Evolutionary conservation across 495 filamentous ascomycete genomes (phyloP).

Genomic region (Aspergillus nidulans): DNA sequence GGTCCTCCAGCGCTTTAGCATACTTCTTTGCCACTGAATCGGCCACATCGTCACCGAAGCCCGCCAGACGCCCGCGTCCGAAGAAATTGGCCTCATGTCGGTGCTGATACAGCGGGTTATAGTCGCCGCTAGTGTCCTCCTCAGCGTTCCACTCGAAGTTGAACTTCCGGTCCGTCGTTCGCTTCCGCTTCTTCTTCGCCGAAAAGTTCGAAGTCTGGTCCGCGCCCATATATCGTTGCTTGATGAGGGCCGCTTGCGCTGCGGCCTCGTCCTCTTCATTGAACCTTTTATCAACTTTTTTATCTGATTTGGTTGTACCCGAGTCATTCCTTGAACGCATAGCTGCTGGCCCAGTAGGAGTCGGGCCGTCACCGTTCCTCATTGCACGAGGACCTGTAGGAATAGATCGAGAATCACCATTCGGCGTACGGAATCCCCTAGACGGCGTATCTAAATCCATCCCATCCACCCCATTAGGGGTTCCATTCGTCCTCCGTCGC

Average conservation of each 20-base stretch:
- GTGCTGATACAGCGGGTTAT: slow-evolving; percentile 81
- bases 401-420: slow-evolving; percentile 34
- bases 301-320: slow-evolving; percentile 42
- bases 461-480: slow-evolving; percentile 19
- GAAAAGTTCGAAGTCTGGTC: slow-evolving; percentile 86
- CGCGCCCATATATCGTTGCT: slow-evolving; percentile 88
- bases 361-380: slow-evolving; percentile 55
- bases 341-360: slow-evolving; percentile 50
- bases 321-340: slow-evolving; percentile 34
- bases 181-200: slow-evolving; percentile 90
- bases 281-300: slow-evolving; percentile 43
- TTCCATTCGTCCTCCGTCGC: slow-evolving; percentile 28
- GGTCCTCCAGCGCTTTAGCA: slow-evolving; percentile 69
- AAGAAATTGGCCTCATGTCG: slow-evolving; percentile 72
- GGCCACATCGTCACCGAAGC: slow-evolving; percentile 72
- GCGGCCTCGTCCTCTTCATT: slow-evolving; percentile 55
- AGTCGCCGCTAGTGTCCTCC: slow-evolving; percentile 88
- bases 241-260: slow-evolving; percentile 70
- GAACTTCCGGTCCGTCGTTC: slow-evolving; percentile 95
- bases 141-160: slow-evolving; percentile 98
- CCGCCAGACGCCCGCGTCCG: slow-evolving; percentile 75
- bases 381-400: slow-evolving; percentile 80
- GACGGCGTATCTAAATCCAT: slow-evolving; percentile 22
- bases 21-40: slow-evolving; percentile 69
- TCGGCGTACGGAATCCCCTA: slow-evolving; percentile 15